These are phyloP conservation scores for Rhodofomes roseus DNA, from an alignment of 1,284 basidiomycete genomes.

Conservation along the genomic window DNA sequence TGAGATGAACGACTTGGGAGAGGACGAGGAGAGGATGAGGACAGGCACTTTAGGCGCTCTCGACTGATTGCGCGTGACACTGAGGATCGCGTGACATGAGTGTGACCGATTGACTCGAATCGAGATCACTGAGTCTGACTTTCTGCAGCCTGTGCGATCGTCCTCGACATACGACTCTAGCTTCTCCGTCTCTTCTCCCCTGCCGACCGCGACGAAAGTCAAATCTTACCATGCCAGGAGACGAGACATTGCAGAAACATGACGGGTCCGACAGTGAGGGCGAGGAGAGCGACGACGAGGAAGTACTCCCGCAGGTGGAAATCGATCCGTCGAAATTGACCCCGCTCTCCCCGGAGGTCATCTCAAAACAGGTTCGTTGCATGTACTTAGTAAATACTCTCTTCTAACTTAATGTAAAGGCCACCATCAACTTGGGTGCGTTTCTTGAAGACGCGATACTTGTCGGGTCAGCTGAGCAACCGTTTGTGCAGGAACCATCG, in stretches of 20 bases:
- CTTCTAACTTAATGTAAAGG: constrained; percentile 38
- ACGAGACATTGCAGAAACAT: constrained; percentile 62
- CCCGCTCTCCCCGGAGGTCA: constrained; percentile 93
- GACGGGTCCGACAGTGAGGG: constrained; percentile 69
- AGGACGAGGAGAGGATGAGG: not conserved
- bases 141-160: not conserved
- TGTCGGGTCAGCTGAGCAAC: constrained; percentile 8
- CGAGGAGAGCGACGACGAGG: constrained; percentile 46
- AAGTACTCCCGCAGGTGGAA: constrained; percentile 58
- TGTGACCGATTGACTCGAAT: constrained; percentile 7
- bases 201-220: not conserved
- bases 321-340: constrained; percentile 82
- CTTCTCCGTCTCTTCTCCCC: not conserved
- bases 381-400: not conserved
- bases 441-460: not conserved
- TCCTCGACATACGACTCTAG: not conserved
- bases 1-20: not conserved
- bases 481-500: constrained; percentile 74
- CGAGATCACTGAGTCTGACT: constrained; percentile 7
- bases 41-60: not conserved
- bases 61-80: not conserved
- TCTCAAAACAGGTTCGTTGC: constrained; percentile 87
- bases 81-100: not conserved
- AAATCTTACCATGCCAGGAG: constrained; percentile 45
- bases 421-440: constrained; percentile 83